Conservation (phyloP, 345 rosid genomes). For the Lumnitzera littorea region DNA sequence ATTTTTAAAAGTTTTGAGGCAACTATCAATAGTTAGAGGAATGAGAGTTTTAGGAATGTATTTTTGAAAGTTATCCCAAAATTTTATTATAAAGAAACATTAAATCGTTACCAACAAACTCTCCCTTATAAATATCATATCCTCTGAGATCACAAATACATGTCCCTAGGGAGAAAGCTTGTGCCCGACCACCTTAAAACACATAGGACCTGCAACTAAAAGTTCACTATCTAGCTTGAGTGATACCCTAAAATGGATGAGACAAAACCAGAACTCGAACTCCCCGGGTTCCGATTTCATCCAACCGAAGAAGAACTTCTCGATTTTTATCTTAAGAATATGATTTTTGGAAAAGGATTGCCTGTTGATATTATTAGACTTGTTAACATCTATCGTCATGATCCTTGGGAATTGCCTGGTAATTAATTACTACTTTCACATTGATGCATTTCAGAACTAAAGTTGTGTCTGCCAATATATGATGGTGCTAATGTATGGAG, state of each 20-base stretch:
- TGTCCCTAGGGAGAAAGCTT: too few species aligned
- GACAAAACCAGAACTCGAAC: conserved; percentile 32
- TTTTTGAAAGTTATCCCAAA: too few species aligned
- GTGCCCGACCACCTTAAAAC: too few species aligned
- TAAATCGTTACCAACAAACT: too few species aligned
- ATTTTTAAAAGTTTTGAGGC: too few species aligned
- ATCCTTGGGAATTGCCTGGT: conserved; percentile 88
- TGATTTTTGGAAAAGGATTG: conserved; percentile 38
- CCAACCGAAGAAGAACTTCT: conserved; percentile 94
- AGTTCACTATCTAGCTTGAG: too few species aligned
- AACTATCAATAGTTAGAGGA: too few species aligned
- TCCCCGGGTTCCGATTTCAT: conserved; percentile 93
- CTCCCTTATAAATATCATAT: too few species aligned
- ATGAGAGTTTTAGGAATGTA: too few species aligned
- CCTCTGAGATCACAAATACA: too few species aligned
- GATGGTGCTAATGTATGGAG: not conserved
- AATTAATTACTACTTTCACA: not conserved
- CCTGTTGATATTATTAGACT: conserved; percentile 51
- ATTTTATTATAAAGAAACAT: too few species aligned
- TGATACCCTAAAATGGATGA: conserved; percentile 15
- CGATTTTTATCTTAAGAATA: conserved; percentile 73
- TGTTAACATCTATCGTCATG: conserved; percentile 65
- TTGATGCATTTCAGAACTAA: not conserved
- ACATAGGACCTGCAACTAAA: too few species aligned
- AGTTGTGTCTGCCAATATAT: not conserved